A percentile compares a stretch with the other conserved stretches of the same genome.
These are phyloP conservation scores for Apium graveolens DNA, from an alignment of 129 eudicot genomes.

Conservation along the genomic window DNA sequence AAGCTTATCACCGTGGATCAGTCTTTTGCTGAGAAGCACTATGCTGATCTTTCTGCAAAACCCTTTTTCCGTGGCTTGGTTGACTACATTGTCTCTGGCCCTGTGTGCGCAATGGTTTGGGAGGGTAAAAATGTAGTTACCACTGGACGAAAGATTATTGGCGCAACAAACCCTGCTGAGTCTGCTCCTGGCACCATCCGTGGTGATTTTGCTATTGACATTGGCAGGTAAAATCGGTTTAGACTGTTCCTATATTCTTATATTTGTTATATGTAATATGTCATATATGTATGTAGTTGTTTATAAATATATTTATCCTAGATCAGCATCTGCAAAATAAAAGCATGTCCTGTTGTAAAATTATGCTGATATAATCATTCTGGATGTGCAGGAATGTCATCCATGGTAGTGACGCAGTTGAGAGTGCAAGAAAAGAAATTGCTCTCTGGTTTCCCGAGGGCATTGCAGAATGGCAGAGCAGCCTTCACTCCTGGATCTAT, in stretches of 20 bases:
- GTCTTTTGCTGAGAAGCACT: conserved; percentile 84
- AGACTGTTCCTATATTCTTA: background rate
- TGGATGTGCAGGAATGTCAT: conserved; percentile 44
- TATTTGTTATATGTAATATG: background rate
- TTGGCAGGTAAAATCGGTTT: conserved; percentile 61
- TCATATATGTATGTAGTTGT: background rate
- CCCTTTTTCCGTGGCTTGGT: conserved; percentile 82
- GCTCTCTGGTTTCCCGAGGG: conserved; percentile 76
- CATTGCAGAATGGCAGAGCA: conserved; percentile 52
- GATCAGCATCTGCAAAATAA: background rate
- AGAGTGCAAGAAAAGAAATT: conserved; percentile 54
- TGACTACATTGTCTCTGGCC: conserved; percentile 88
- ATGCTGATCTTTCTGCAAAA: conserved; percentile 80
- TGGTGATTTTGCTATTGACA: conserved; percentile 89
- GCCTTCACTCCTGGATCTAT: conserved; percentile 45
- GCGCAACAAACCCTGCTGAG: conserved; percentile 89
- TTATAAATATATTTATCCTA: background rate
- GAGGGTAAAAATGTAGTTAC: conserved; percentile 78
- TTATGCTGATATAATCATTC: background rate
- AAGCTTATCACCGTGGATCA: conserved; percentile 71
- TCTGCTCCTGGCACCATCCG: conserved; percentile 99
- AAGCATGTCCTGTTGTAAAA: background rate
- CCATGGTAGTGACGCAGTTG: conserved; percentile 69
- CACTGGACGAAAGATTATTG: conserved; percentile 86
- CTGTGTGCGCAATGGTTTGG: conserved; percentile 97